Evolutionary conservation across 202 grass and related monocot species (phyloP), one percentile per base, ranked within the genome.

Genomic region (Musa balbisiana): DNA sequence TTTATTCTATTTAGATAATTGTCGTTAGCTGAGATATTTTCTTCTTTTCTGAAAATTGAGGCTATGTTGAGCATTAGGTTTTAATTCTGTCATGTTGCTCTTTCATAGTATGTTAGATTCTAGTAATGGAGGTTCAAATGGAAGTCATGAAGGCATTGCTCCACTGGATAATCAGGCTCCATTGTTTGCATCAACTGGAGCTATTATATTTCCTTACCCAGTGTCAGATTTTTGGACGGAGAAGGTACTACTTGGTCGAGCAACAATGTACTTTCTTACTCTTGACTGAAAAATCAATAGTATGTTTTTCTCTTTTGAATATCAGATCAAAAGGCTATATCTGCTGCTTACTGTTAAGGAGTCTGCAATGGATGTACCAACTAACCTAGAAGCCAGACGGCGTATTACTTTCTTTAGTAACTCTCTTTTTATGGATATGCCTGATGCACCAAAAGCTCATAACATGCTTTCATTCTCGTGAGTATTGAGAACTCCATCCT

Each of bases 401-500:
- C 85, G 92, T 58, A 91, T 96, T 83, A 85, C 92, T 51, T 96
- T 92, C 84, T 97, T 97, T 73, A 91, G 83, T 26, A 97, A 97
- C 81, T 97, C 90, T 62, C 83, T 97, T 79, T 92, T 97, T 89
- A 97, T 97, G 90, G 84, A 91, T 82, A 93, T 97, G 93, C 90
- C 90, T 84, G 79, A 86, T 87, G 90, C 90, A 73, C 93, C 93
- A 75, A 93, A 97, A 93, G 93, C 93, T 26, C 90, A 84, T 85
- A 87, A 82, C 73, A 97, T 91, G 87, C 81, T 97, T 83, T 89
- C 93, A 25, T 97, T 97, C 82, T 93, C 93, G 93, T 97, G 89
- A 91, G 90, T 87, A 43, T 43, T 43, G 33, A 43, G 33, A 43
- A 43, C 33, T 43, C 33, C 4, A 43, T 43, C 33, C 33, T 43